Conservation (phyloP, 352 stramenopile species). For the Phytophthora foliorum region DNA sequence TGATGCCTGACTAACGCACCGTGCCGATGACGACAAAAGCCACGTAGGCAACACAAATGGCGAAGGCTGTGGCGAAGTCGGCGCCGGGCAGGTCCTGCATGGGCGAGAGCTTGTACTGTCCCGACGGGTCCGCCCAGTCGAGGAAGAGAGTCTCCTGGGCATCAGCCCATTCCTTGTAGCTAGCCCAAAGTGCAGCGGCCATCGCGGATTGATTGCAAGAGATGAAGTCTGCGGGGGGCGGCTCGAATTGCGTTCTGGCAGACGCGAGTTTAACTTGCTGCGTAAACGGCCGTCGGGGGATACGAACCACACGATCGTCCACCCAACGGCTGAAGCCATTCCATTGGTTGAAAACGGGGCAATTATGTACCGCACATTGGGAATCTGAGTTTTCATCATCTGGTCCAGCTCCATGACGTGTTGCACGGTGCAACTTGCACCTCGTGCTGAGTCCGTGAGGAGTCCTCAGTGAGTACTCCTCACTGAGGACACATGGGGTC, state of each 20-base stretch:
- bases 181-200: conserved; percentile 53
- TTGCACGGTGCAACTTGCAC: no score
- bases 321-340: conserved; percentile 6
- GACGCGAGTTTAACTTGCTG: neutral
- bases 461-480: no score
- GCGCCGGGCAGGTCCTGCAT: conserved; percentile 51
- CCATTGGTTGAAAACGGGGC: conserved; percentile 4
- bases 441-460: conserved; percentile 3
- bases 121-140: conserved; percentile 56
- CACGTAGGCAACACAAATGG: conserved; percentile 70
- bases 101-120: conserved; percentile 58
- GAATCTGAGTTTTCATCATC: conserved; percentile 18
- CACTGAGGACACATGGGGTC: no score
- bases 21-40: conserved; percentile 77
- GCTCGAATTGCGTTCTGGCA: conserved; percentile 43
- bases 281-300: conserved; percentile 16
- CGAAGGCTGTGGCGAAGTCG: conserved; percentile 68
- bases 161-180: conserved; percentile 73
- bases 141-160: conserved; percentile 55
- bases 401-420: conserved; percentile 1
- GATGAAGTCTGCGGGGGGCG: conserved; percentile 14
- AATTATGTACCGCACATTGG: conserved; percentile 1
- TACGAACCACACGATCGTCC: conserved; percentile 27
- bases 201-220: conserved; percentile 35
- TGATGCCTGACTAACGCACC: conserved; percentile 33